A percentile compares a stretch with the other conserved stretches of the same genome.
phyloP scores from a whole-genome alignment of 2,329 filamentous ascomycete species.

The Fusarium sp. region DNA sequence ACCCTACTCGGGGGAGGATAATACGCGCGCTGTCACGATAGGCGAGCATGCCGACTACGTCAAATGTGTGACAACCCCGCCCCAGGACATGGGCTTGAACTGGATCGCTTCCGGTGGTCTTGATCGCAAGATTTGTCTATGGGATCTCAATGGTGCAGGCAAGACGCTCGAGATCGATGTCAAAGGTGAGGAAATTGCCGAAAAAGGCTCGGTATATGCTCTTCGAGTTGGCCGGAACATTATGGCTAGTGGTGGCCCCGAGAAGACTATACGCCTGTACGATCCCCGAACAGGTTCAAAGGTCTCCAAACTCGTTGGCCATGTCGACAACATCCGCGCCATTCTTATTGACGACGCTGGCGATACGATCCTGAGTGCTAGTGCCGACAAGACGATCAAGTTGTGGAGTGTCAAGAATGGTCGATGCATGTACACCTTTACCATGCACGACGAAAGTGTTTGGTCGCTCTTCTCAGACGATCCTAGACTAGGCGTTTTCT shows the following conservation, averaged over 20 bases:
- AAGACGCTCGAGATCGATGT: conserved; percentile 90
- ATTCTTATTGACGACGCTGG: conserved; percentile 90
- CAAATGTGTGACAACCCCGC: conserved; percentile 88
- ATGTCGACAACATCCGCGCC: conserved; percentile 93
- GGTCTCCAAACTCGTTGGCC: conserved; percentile 95
- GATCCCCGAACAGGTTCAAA: conserved; percentile 89
- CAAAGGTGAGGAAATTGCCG: conserved; percentile 81
- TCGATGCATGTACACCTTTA: conserved; percentile 96
- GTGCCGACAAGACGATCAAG: conserved; percentile 97
- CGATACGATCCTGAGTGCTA: conserved; percentile 92
- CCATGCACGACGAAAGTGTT: conserved; percentile 98
- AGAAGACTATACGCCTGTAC: conserved; percentile 93
- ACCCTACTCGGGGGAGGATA: conserved; percentile 72
- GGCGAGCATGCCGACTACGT: conserved; percentile 96
- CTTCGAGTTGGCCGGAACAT: conserved; percentile 83
- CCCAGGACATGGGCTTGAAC: conserved; percentile 68
- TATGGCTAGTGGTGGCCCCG: conserved; percentile 91
- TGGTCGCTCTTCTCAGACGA: conserved; percentile 95
- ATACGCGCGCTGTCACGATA: conserved; percentile 72
- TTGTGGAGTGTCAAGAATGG: conserved; percentile 97
- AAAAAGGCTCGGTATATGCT: conserved; percentile 96
- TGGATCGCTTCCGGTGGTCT: conserved; percentile 97
- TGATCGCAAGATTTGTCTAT: conserved; percentile 90
- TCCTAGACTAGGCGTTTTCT: conserved; percentile 88
- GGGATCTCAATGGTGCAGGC: conserved; percentile 91